phyloP scores from a whole-genome alignment of 208 protist genomes.

The Leishmania gerbilli region DNA sequence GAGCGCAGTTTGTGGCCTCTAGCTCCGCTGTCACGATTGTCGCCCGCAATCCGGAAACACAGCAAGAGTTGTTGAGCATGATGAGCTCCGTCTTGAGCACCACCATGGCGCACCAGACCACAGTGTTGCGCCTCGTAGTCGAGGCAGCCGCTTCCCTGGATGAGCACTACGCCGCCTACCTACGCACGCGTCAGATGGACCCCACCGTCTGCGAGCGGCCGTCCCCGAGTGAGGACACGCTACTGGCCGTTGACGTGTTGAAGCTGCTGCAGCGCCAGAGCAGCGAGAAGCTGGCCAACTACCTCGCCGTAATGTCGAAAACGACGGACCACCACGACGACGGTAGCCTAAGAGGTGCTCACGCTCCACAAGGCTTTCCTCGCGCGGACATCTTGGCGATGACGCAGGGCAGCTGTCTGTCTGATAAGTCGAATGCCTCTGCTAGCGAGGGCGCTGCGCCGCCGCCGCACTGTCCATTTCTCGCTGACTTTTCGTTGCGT shows the following conservation, averaged over 20 bases:
- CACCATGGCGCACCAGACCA: slow-evolving; percentile 31
- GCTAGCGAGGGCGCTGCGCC: background rate
- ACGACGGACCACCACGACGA: background rate
- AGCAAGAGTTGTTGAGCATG: slow-evolving; percentile 32
- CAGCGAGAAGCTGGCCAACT: background rate
- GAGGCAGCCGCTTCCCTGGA: background rate
- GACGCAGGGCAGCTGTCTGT: background rate
- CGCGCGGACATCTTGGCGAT: background rate
- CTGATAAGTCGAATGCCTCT: too few relatives aligned
- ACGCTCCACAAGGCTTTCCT: background rate
- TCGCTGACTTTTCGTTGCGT: slow-evolving; percentile 20
- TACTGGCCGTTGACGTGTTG: slow-evolving; percentile 22
- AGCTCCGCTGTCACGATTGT: background rate
- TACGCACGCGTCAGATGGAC: slow-evolving; percentile 20
- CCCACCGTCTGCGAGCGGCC: slow-evolving; percentile 6
- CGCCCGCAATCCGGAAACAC: slow-evolving; percentile 19
- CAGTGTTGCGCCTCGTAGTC: slow-evolving; percentile 1
- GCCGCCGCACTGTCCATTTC: background rate
- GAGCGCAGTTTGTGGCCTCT: slow-evolving; percentile 7
- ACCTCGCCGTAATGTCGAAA: background rate
- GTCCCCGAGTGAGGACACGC: slow-evolving; percentile 11
- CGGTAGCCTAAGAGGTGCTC: too few relatives aligned
- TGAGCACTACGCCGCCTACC: slow-evolving; percentile 11
- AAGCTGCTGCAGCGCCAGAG: slow-evolving; percentile 9
- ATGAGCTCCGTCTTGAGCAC: slow-evolving; percentile 29